A percentile compares a stretch with the other conserved stretches of the same genome.
Evolutionary conservation across 441 rosid species (phyloP).

Genomic region (Theobroma grandiflorum): DNA sequence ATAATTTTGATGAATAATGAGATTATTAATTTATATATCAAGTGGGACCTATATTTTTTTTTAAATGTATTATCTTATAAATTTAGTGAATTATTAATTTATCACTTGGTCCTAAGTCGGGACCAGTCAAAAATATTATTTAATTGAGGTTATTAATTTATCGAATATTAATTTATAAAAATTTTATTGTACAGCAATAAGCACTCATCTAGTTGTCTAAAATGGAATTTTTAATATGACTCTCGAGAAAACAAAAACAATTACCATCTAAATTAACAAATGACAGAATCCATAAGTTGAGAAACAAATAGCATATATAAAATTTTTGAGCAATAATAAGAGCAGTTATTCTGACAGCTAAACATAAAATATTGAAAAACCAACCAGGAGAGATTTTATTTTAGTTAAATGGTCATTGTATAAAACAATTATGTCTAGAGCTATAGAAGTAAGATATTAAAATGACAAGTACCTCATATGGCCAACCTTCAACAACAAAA

Average conservation of each 20-base stretch:
- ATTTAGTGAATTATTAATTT: no score
- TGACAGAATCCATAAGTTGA: conserved; percentile 13
- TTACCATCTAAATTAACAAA: neutral
- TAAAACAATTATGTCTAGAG: neutral
- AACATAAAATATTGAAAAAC: conserved; percentile 8
- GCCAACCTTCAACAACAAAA: conserved; percentile 88
- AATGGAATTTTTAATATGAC: neutral
- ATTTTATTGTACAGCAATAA: neutral
- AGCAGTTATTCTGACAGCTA: neutral
- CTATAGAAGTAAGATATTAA: conserved; percentile 1
- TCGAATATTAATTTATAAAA: no score
- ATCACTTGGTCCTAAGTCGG: no score
- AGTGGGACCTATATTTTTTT: no score
- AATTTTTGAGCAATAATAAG: neutral
- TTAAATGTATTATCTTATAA: no score
- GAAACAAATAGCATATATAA: neutral
- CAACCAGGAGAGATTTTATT: neutral
- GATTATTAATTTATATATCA: no score
- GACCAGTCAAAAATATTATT: no score
- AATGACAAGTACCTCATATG: conserved; percentile 59
- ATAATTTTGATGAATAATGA: no score
- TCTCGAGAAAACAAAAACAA: neutral
- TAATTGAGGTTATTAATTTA: no score
- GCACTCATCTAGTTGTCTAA: neutral
- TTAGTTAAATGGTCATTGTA: conserved; percentile 14